Conservation (phyloP, 345 rosid genomes). For the Eucalyptus curtisii region DNA sequence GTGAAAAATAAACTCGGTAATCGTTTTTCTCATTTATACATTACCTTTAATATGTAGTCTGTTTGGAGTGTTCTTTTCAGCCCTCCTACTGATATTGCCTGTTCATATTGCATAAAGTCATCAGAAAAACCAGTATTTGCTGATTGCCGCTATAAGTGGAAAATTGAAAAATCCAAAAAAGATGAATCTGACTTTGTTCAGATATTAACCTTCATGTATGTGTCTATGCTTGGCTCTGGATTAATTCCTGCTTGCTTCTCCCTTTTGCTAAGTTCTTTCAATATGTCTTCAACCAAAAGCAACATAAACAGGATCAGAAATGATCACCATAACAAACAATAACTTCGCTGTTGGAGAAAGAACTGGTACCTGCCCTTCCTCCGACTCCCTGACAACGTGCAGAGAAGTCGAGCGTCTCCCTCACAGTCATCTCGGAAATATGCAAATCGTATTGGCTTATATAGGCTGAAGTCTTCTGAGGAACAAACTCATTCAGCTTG, state of each 20-base stretch:
- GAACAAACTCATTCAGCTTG: conserved; percentile 36
- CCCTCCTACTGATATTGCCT: conserved; percentile 2
- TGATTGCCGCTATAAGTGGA: neutral
- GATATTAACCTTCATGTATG: conserved; percentile 2
- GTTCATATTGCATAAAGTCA: neutral
- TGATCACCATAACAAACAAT: neutral
- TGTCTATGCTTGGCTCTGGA: conserved; percentile 4
- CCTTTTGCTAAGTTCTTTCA: conserved; percentile 1
- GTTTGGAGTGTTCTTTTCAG: neutral
- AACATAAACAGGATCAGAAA: neutral
- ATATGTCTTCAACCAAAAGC: neutral
- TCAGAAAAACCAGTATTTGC: neutral
- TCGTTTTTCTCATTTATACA: neutral
- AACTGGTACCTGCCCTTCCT: conserved; percentile 12
- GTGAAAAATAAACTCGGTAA: neutral
- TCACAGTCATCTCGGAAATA: conserved; percentile 48
- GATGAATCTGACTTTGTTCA: neutral
- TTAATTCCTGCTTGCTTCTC: conserved; percentile 7
- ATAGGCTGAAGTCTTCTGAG: conserved; percentile 47
- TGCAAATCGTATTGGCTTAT: conserved; percentile 44
- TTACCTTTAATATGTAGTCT: conserved; percentile 5
- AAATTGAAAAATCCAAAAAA: neutral
- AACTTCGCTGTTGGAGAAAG: neutral
- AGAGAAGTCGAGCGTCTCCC: conserved; percentile 51
- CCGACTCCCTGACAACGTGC: conserved; percentile 52